phyloP scores from a whole-genome alignment of 306 rosid genomes.

The Trifolium repens region DNA sequence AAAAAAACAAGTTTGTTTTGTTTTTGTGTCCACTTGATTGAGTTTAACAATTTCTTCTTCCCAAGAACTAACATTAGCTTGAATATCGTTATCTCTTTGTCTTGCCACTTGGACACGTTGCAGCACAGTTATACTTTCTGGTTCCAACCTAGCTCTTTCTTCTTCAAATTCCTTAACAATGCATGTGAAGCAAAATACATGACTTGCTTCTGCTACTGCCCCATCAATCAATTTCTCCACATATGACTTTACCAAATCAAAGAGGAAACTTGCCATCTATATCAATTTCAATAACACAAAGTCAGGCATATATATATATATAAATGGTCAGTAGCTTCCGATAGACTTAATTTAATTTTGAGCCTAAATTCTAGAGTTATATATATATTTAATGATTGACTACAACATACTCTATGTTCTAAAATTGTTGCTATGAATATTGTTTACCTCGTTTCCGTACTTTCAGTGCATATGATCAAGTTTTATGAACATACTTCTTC shows the following conservation, averaged over 20 bases:
- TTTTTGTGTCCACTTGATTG: neutral
- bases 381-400: no score
- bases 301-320: neutral
- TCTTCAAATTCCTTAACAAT: conserved; percentile 3
- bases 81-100: neutral
- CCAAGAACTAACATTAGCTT: neutral
- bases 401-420: no score
- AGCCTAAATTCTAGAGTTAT: no score
- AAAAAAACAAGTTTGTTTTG: neutral
- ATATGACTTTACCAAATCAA: neutral
- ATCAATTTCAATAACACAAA: neutral
- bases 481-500: no score
- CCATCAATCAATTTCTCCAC: neutral
- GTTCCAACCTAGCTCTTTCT: neutral
- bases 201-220: neutral
- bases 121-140: neutral
- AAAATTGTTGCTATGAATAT: no score
- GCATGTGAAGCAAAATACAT: neutral
- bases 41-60: neutral
- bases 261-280: neutral
- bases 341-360: no score
- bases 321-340: no score
- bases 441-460: no score
- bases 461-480: no score
- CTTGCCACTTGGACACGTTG: neutral